Conservation (phyloP, 2,329 filamentous ascomycete genomes). For the Juglanconis sp. region DNA sequence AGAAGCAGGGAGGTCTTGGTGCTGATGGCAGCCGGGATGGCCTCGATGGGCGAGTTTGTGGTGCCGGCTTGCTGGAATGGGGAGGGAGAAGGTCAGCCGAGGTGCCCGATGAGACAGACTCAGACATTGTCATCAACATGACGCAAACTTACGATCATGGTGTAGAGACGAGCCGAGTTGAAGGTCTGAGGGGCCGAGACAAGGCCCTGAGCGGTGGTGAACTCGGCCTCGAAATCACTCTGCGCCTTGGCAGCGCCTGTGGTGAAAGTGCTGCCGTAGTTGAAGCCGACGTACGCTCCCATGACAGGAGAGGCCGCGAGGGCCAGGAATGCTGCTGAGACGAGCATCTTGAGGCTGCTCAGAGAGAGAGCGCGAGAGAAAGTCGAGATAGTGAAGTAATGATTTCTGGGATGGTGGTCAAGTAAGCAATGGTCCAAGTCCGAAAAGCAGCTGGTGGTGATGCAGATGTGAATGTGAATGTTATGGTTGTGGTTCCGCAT, state of each 20-base stretch:
- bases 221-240: constrained; percentile 67
- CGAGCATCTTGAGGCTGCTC: constrained; percentile 8
- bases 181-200: constrained; percentile 60
- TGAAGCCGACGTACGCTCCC: constrained; percentile 62
- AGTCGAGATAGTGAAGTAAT: background rate
- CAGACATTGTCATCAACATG: background rate
- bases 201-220: constrained; percentile 62
- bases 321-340: constrained; percentile 8
- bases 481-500: background rate
- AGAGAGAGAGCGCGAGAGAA: background rate
- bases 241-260: constrained; percentile 59
- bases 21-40: constrained; percentile 79
- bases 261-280: constrained; percentile 65
- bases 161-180: constrained; percentile 69
- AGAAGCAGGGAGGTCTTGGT: constrained; percentile 77
- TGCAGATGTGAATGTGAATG: background rate
- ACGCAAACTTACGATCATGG: constrained; percentile 50
- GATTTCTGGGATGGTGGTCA: background rate
- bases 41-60: constrained; percentile 61
- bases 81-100: background rate
- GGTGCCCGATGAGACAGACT: background rate
- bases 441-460: background rate
- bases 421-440: background rate
- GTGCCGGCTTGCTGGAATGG: constrained; percentile 56
- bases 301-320: constrained; percentile 10